These are phyloP conservation scores for Endocladia muricata DNA, from an alignment of 31 red algal species.

Conservation along the genomic window DNA sequence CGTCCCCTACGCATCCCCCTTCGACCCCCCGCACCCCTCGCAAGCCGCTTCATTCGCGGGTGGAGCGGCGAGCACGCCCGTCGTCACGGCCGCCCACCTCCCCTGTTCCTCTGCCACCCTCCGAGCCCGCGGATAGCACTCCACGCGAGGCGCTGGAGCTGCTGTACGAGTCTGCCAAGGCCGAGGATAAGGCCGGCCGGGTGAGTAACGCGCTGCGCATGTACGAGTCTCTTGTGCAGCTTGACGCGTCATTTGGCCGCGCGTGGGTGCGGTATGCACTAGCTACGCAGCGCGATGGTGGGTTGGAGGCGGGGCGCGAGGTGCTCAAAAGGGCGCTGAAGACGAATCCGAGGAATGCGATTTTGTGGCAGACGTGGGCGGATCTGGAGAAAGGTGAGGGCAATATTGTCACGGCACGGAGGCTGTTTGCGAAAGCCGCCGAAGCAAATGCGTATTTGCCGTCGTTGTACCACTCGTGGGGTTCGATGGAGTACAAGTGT, in stretches of 20 bases:
- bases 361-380: conserved; percentile 83
- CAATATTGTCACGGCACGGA: conserved; percentile 61
- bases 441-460: conserved; percentile 50
- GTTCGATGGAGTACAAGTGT: conserved; percentile 70
- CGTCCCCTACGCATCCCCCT: too few relatives aligned
- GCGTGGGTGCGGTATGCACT: conserved; percentile 82
- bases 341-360: conserved; percentile 58
- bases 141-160: conserved; percentile 56
- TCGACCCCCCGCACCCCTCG: too few relatives aligned
- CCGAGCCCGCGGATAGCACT: conserved; percentile 1
- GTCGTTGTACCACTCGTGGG: conserved; percentile 89
- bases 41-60: too few relatives aligned
- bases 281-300: conserved; percentile 21
- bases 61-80: neutral
- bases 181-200: conserved; percentile 64
- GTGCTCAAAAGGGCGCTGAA: conserved; percentile 36
- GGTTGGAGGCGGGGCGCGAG: conserved; percentile 16
- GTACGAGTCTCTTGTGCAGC: conserved; percentile 70
- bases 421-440: conserved; percentile 60
- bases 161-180: conserved; percentile 69
- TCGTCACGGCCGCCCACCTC: neutral
- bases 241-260: conserved; percentile 51
- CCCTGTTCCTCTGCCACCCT: conserved; percentile 12
- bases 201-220: conserved; percentile 38
- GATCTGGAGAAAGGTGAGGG: conserved; percentile 73